phyloP scores from a whole-genome alignment of 768 basidiomycete genomes.

The Calocera viscosa region DNA sequence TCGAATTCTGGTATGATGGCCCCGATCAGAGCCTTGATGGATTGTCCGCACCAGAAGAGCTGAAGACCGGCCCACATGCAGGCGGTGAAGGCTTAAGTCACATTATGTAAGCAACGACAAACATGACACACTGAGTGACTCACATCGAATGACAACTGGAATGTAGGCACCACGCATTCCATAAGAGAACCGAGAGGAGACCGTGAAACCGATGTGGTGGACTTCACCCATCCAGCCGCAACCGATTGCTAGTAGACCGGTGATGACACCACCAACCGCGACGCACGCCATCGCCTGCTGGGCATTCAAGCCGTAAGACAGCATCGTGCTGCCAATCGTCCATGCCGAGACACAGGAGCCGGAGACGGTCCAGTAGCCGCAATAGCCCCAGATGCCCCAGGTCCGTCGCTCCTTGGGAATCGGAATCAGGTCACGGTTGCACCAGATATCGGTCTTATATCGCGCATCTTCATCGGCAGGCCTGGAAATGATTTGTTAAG shows the following conservation, averaged over 20 bases:
- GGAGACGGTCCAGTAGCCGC: conserved; percentile 1
- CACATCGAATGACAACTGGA: conserved; percentile 1
- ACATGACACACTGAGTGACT: not conserved
- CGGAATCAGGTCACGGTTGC: conserved; percentile 2
- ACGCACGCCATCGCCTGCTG: conserved; percentile 10
- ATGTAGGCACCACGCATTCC: conserved; percentile 10
- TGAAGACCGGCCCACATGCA: conserved; percentile 10
- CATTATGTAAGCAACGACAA: not conserved
- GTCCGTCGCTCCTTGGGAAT: conserved; percentile 1
- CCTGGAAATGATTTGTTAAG: not conserved
- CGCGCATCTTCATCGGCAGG: conserved; percentile 4
- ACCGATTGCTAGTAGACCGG: not conserved
- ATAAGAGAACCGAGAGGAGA: conserved; percentile 9
- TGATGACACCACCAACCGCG: conserved; percentile 10
- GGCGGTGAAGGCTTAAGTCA: not conserved
- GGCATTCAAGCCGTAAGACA: conserved; percentile 2
- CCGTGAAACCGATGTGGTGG: conserved; percentile 7
- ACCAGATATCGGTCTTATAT: conserved; percentile 7
- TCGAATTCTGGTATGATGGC: not conserved
- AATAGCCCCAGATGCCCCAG: conserved; percentile 3
- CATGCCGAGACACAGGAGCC: conserved; percentile 9
- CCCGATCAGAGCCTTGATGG: not conserved
- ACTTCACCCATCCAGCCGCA: not conserved
- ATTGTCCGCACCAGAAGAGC: conserved; percentile 8
- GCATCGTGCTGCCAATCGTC: conserved; percentile 3